These are phyloP conservation scores for Pseudognaphalium luteoalbum DNA, from an alignment of 129 eudicot species.

Conservation along the genomic window DNA sequence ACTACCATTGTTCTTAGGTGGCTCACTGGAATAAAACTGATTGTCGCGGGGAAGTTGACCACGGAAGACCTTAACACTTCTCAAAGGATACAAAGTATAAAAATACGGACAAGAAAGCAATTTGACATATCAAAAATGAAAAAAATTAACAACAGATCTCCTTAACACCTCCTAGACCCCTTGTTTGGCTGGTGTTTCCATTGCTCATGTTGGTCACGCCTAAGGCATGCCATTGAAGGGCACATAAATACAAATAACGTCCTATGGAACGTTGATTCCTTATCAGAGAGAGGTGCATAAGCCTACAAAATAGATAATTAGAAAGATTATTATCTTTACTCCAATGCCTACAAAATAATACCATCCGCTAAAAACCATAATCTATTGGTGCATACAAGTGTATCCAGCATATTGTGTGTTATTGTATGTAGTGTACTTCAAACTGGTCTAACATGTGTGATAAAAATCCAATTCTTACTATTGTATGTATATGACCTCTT, in stretches of 20 bases:
- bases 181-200: constrained; percentile 66
- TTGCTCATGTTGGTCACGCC: constrained; percentile 85
- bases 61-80: constrained; percentile 84
- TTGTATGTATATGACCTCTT: too few species aligned
- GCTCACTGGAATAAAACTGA: constrained; percentile 62
- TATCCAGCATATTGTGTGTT: too few species aligned
- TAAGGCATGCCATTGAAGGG: constrained; percentile 77
- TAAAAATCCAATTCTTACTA: too few species aligned
- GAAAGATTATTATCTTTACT: neutral
- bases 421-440: too few species aligned
- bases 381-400: neutral
- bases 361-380: neutral
- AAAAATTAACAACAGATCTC: neutral
- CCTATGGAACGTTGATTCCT: constrained; percentile 76
- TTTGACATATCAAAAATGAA: neutral
- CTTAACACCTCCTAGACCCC: constrained; percentile 62
- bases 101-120: neutral
- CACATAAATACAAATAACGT: constrained; percentile 79
- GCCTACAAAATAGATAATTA: constrained; percentile 38
- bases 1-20: constrained; percentile 60
- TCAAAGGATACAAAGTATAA: constrained; percentile 12
- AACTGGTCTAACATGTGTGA: too few species aligned
- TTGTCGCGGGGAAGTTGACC: constrained; percentile 70
- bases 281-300: constrained; percentile 70
- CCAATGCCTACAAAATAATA: neutral